Base-by-base conservation (phyloP, 306 rosid genomes). In the Luffa acutangula region DNA sequence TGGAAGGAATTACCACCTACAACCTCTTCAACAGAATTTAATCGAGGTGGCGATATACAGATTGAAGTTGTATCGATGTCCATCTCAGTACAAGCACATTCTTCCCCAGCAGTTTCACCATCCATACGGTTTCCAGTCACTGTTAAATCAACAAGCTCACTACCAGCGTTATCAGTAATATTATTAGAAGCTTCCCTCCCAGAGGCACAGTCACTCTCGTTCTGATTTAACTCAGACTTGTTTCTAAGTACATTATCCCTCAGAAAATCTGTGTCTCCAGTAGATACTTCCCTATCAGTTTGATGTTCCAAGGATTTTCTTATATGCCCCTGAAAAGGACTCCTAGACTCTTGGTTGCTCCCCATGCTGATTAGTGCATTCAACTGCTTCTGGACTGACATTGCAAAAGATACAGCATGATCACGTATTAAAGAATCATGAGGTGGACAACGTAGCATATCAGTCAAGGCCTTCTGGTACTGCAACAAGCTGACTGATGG, bases 361-460 rank as follows among this genome's bases (percentile, higher is more conserved):
- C 85, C 97, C 21, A 66, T 69, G 84, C 83, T 82, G 9, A 85
- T 76, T 41, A 88, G 81, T 21, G 75, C 79, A 70, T 83, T 82
- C 79, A 94, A 82, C 85, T 89, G 90, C 80, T 85, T 87, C 85
- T 87, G 94, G 63, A 92, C 92, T 52, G 90, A 87, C 76, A 87
- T 92, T 17, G 97, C 95, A 75, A 91, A 81, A 14, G 97, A 88
- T 78, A 91, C 83, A 6, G 95, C 97, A 21, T 94, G 97, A 81
- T 92, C 97, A 75, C 86, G 88, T 69, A 91, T 88, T 80, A 92
- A 81, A 70, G 97, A 92, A 89, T 94, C 97, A 83, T 77, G 89
- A 52, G 97, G 98, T 34, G 97, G 95, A 85, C 97, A 83, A 64
- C 75, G 87, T 36, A 89, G 87, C 89, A 92, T 80, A 78, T 83